phyloP scores from a whole-genome alignment of 306 rosid species.

The Cicer judaicum region DNA sequence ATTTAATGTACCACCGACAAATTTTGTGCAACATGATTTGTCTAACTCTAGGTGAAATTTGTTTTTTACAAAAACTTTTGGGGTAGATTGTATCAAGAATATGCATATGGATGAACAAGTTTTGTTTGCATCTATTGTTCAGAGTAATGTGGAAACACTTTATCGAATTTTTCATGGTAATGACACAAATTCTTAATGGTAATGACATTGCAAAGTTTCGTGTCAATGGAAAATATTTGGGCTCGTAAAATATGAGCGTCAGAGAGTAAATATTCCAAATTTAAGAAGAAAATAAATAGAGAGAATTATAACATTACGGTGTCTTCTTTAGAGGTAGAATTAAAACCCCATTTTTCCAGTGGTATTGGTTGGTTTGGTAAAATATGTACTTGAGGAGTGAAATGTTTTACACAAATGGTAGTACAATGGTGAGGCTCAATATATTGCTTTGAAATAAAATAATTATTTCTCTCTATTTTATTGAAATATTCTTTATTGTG shows the following conservation, averaged over 20 bases:
- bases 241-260: constrained; percentile 63
- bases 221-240: constrained; percentile 70
- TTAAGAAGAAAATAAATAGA: neutral
- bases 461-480: neutral
- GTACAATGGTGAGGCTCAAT: neutral
- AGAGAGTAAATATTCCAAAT: constrained; percentile 40
- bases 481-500: neutral
- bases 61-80: constrained; percentile 41
- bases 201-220: constrained; percentile 48
- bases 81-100: constrained; percentile 51
- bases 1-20: constrained; percentile 39
- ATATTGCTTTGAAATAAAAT: neutral
- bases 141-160: constrained; percentile 41
- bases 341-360: neutral
- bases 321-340: neutral
- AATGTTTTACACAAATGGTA: neutral
- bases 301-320: neutral
- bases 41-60: constrained; percentile 47
- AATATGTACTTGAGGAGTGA: neutral
- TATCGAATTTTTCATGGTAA: constrained; percentile 55
- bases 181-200: constrained; percentile 51
- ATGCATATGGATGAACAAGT: constrained; percentile 60
- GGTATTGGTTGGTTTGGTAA: neutral
- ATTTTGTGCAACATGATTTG: constrained; percentile 25
- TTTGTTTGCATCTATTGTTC: constrained; percentile 60